Conservation (phyloP, 495 filamentous ascomycete genomes). For the Chaetomidium leptoderma region DNA sequence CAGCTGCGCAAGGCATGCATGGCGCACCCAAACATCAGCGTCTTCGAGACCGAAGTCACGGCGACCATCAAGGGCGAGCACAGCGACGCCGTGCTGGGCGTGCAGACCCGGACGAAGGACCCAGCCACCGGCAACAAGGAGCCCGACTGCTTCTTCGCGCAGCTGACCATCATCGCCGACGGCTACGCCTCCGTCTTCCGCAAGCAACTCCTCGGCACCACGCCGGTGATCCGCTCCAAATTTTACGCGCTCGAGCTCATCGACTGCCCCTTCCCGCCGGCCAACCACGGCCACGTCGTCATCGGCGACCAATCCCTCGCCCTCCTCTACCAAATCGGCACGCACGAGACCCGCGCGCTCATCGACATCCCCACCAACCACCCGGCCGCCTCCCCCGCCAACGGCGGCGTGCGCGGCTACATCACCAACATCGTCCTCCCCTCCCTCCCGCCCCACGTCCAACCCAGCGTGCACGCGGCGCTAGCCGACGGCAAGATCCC, state of each 20-base stretch:
- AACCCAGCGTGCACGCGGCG: constrained; percentile 69
- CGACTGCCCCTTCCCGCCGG: constrained; percentile 70
- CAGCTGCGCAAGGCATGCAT: constrained; percentile 65
- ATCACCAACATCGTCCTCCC: constrained; percentile 73
- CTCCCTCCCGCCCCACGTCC: constrained; percentile 64
- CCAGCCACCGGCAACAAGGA: constrained; percentile 53
- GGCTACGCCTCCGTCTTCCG: constrained; percentile 93
- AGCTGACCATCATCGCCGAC: constrained; percentile 84
- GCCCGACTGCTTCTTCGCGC: constrained; percentile 70
- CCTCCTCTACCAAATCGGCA: constrained; percentile 95
- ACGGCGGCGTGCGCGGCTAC: constrained; percentile 79
- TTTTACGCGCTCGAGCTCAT: constrained; percentile 92
- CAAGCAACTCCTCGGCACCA: constrained; percentile 65
- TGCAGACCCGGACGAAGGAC: constrained; percentile 60
- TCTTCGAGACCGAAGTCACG: constrained; percentile 68
- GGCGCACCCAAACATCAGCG: constrained; percentile 63
- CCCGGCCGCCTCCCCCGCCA: constrained; percentile 61
- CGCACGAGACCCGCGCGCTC: constrained; percentile 84
- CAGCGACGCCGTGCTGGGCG: constrained; percentile 65
- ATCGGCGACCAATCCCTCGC: constrained; percentile 75
- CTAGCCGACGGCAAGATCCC: constrained; percentile 68
- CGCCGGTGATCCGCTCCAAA: constrained; percentile 68
- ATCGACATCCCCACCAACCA: constrained; percentile 83
- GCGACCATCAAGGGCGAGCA: constrained; percentile 56
- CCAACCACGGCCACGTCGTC: constrained; percentile 79